Evolutionary conservation across 352 stramenopile genomes (phyloP).

Genomic region (Globisporangium iwayamae): DNA sequence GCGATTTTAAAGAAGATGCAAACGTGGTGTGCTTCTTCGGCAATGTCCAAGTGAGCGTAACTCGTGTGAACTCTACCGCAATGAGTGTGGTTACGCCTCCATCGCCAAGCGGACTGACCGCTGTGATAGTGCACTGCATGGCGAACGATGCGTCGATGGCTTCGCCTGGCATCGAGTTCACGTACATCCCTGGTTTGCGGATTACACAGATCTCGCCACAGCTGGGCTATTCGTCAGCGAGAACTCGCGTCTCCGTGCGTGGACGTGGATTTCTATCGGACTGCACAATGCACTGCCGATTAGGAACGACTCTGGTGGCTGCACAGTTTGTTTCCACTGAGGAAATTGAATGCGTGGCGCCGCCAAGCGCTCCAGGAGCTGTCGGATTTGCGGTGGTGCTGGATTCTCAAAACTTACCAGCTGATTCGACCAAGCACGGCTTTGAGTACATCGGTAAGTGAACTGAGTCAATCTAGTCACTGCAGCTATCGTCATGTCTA

Average conservation of each 20-base stretch:
- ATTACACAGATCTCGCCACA: conserved; percentile 4
- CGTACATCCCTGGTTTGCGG: background rate
- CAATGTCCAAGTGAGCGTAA: background rate
- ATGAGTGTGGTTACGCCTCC: conserved; percentile 1
- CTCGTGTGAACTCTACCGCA: conserved; percentile 11
- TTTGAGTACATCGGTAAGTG: conserved; percentile 18
- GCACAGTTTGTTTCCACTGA: conserved; percentile 5
- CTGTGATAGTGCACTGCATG: conserved; percentile 1
- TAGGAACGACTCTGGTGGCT: background rate
- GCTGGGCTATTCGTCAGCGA: conserved; percentile 1
- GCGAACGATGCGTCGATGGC: background rate
- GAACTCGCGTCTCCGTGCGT: background rate
- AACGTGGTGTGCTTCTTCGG: conserved; percentile 3
- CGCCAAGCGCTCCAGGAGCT: background rate
- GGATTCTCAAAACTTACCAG: background rate
- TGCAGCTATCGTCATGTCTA: background rate
- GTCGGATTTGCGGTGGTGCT: background rate
- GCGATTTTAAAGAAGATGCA: background rate
- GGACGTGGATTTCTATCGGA: conserved; percentile 7
- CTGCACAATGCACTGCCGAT: background rate
- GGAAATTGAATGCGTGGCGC: background rate
- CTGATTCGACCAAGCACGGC: background rate
- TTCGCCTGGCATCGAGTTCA: conserved; percentile 7
- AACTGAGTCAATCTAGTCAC: background rate
- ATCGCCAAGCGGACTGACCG: background rate